phyloP scores from a whole-genome alignment of 2,329 filamentous ascomycete genomes.

The Alternaria viburni region DNA sequence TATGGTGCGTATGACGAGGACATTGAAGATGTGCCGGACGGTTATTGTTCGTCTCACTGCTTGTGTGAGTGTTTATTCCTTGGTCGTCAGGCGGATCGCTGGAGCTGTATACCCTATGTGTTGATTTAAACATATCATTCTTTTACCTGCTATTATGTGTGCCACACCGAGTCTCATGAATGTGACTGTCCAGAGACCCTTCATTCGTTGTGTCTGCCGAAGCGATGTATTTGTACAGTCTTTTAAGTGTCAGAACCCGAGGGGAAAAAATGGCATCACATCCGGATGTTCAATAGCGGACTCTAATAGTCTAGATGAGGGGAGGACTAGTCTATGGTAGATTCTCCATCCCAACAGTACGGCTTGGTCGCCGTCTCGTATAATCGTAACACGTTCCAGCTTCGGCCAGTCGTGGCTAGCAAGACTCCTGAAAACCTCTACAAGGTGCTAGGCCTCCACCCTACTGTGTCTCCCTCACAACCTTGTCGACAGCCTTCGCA shows the following conservation, averaged over 20 bases:
- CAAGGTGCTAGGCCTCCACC: background rate
- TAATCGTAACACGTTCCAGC: background rate
- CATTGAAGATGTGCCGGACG: background rate
- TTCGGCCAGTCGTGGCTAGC: background rate
- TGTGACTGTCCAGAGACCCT: background rate
- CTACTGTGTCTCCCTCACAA: constrained; percentile 66
- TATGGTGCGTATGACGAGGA: background rate
- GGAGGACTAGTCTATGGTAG: background rate
- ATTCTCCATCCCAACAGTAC: background rate
- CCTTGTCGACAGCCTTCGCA: constrained; percentile 84
- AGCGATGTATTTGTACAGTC: background rate
- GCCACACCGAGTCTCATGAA: background rate
- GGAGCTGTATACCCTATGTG: background rate
- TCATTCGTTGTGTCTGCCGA: background rate
- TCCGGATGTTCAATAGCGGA: background rate
- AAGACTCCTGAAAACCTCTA: background rate
- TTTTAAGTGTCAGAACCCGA: background rate
- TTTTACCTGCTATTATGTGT: background rate
- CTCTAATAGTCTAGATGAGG: background rate
- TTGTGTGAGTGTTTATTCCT: background rate
- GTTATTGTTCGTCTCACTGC: no score
- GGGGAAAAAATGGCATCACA: background rate
- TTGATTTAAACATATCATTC: background rate
- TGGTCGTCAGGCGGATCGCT: background rate
- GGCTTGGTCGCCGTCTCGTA: background rate